These are phyloP conservation scores for Ustilago shanxiensis DNA, from an alignment of 1,284 basidiomycete species.

Conservation along the genomic window DNA sequence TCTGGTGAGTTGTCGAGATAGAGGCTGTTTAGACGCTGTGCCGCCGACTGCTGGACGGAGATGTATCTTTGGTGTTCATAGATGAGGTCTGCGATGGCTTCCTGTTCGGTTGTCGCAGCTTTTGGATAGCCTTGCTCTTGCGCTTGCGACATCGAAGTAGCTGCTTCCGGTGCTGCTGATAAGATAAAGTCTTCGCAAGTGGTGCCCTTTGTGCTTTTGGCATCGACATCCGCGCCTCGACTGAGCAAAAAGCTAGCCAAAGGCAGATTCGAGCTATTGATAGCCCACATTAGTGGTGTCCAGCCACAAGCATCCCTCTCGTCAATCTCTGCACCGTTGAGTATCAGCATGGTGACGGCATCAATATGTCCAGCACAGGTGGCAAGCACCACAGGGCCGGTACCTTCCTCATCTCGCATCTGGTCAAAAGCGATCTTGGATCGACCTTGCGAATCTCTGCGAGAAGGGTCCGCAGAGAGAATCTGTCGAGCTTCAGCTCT, in stretches of 20 bases:
- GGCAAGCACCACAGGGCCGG: conserved; percentile 62
- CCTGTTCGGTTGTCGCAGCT: conserved; percentile 33
- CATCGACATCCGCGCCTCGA: conserved; percentile 75
- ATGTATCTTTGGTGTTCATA: conserved; percentile 57
- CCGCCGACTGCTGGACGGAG: conserved; percentile 42
- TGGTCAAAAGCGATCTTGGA: conserved; percentile 24
- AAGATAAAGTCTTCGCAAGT: conserved; percentile 65
- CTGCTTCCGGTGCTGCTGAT: conserved; percentile 50
- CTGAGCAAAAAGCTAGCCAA: conserved; percentile 91
- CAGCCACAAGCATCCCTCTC: conserved; percentile 76
- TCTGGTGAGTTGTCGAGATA: conserved; percentile 37
- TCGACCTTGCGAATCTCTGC: conserved; percentile 20
- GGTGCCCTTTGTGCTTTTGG: conserved; percentile 55
- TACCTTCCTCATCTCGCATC: conserved; percentile 55
- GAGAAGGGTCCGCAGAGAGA: conserved; percentile 14
- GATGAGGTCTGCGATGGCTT: conserved; percentile 61
- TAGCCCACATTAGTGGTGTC: conserved; percentile 95
- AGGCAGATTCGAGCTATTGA: conserved; percentile 87
- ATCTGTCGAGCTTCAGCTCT: conserved; percentile 32
- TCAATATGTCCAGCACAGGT: conserved; percentile 61
- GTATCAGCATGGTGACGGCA: conserved; percentile 56
- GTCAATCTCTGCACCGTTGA: conserved; percentile 57
- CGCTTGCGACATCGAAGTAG: conserved; percentile 3
- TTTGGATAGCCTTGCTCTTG: background rate
- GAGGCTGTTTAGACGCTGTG: conserved; percentile 43